Conservation (phyloP, 2,329 filamentous ascomycete species). For the Phialophora tarda region DNA sequence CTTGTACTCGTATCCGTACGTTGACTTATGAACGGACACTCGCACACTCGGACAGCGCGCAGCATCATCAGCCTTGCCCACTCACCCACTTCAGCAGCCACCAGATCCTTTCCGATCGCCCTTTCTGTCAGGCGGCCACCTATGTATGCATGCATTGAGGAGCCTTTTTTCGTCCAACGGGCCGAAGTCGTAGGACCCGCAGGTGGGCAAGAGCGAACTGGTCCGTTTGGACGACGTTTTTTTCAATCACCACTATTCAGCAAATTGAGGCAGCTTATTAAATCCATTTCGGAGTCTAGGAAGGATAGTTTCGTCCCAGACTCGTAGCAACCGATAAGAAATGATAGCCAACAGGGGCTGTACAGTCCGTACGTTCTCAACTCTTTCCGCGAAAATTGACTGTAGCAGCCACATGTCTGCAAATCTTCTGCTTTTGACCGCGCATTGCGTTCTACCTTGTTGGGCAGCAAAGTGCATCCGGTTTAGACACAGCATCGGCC, state of each 20-base stretch:
- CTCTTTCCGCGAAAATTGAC: too few relatives aligned
- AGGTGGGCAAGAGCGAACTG: too few relatives aligned
- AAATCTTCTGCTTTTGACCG: too few relatives aligned
- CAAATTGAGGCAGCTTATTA: background rate
- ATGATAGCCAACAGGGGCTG: too few relatives aligned
- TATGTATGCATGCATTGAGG: background rate
- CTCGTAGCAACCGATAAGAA: too few relatives aligned
- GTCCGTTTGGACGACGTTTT: too few relatives aligned
- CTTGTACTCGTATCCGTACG: background rate
- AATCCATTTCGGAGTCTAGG: background rate
- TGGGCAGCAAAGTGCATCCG: too few relatives aligned
- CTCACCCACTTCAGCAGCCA: constrained; percentile 8
- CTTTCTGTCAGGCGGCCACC: background rate
- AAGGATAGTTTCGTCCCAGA: background rate
- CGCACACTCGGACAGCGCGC: background rate
- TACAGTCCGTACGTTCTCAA: too few relatives aligned
- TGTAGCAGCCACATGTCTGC: too few relatives aligned
- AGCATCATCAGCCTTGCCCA: constrained; percentile 5
- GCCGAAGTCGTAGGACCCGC: background rate
- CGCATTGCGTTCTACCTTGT: too few relatives aligned
- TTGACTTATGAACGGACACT: background rate
- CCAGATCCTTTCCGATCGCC: constrained; percentile 3
- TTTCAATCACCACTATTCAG: background rate
- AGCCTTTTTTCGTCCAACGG: background rate
- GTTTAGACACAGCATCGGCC: too few relatives aligned